Percentiles rank a stretch among this genome's conserved stretches.
phyloP scores from a whole-genome alignment of 768 basidiomycete species.

The Naganishia antarctica region DNA sequence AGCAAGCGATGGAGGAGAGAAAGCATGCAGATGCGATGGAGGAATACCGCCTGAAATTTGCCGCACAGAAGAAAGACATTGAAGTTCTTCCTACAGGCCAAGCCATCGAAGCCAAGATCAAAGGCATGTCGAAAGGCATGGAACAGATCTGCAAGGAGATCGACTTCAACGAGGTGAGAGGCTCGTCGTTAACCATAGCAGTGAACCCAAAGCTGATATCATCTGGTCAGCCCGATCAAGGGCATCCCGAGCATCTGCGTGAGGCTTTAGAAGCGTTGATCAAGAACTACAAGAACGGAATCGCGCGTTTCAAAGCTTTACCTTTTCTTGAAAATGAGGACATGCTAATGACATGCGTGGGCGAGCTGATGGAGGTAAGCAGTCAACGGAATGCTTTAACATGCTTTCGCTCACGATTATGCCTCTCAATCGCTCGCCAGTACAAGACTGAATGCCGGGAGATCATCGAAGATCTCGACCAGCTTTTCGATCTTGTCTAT shows the following conservation, averaged over 20 bases:
- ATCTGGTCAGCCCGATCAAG: conserved; percentile 11
- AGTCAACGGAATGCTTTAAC: too few relatives aligned
- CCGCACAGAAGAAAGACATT: conserved; percentile 7
- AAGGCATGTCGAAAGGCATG: neutral
- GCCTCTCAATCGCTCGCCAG: neutral
- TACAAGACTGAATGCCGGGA: conserved; percentile 21
- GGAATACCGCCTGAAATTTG: neutral
- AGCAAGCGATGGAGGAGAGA: conserved; percentile 1
- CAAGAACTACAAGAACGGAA: conserved; percentile 26
- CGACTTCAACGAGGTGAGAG: conserved; percentile 19
- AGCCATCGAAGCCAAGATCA: neutral
- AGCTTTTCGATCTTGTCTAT: conserved; percentile 14
- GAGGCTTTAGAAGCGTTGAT: conserved; percentile 6
- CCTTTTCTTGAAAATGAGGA: conserved; percentile 25
- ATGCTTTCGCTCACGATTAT: neutral
- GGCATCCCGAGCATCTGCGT: neutral
- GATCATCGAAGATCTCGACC: conserved; percentile 23
- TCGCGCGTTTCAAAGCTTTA: conserved; percentile 20
- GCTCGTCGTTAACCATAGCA: neutral
- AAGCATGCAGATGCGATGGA: conserved; percentile 19
- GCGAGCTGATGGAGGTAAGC: conserved; percentile 19
- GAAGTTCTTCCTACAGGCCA: neutral
- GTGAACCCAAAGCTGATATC: neutral
- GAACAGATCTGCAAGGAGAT: conserved; percentile 6
- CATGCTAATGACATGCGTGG: conserved; percentile 20